Percentiles rank a stretch among this genome's conserved stretches.
These are phyloP conservation scores for Chytriomyces confervae DNA, from an alignment of 192 early-diverging fungal genomes.

Conservation along the genomic window DNA sequence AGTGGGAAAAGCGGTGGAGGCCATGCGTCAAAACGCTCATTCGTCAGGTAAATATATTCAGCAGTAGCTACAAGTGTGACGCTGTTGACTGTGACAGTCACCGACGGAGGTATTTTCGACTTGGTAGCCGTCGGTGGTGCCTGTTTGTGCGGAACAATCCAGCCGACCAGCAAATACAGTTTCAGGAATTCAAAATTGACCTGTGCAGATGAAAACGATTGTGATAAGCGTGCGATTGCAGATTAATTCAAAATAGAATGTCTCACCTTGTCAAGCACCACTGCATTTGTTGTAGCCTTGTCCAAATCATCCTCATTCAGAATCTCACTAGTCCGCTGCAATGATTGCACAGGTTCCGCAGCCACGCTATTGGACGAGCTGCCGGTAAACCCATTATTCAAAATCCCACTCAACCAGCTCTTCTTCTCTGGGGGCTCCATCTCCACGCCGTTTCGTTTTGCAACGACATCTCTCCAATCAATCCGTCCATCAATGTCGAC, in stretches of 20 bases:
- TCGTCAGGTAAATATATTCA: constrained; percentile 53
- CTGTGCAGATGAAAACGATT: neutral
- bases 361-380: no score
- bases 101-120: constrained; percentile 7
- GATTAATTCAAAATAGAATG: neutral
- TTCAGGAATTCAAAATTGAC: constrained; percentile 53
- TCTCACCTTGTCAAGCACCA: constrained; percentile 33
- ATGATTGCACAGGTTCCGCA: no score
- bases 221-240: neutral
- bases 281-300: constrained; percentile 28
- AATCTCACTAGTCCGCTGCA: neutral
- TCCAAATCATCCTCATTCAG: constrained; percentile 43
- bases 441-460: constrained; percentile 4
- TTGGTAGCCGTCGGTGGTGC: constrained; percentile 4
- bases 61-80: constrained; percentile 45
- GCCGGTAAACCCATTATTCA: neutral
- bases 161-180: constrained; percentile 53
- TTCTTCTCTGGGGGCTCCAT: neutral
- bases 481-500: constrained; percentile 24
- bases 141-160: constrained; percentile 41
- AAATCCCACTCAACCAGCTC: constrained; percentile 24
- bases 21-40: constrained; percentile 59
- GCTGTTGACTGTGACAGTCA: constrained; percentile 42
- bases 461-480: constrained; percentile 20
- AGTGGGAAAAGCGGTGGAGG: constrained; percentile 57